phyloP scores from a whole-genome alignment of 768 basidiomycete genomes.

The Hemileccinum rubropunctum region DNA sequence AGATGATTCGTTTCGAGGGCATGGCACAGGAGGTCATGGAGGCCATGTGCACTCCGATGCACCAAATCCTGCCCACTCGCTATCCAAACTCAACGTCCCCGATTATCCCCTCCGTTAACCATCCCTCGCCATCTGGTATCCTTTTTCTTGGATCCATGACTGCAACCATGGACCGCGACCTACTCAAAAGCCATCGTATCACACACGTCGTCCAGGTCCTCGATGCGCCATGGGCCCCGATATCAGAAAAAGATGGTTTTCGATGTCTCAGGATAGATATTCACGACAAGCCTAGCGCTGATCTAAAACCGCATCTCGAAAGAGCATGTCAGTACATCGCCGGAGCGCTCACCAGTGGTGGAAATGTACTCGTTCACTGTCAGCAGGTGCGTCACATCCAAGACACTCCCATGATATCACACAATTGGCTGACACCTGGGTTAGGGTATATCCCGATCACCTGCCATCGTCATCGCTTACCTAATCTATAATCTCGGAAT shows the following conservation, averaged over 20 bases:
- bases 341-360: slow-evolving; percentile 52
- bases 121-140: slow-evolving; percentile 37
- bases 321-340: slow-evolving; percentile 67
- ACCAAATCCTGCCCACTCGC: slow-evolving; percentile 56
- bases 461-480: slow-evolving; percentile 77
- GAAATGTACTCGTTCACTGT: slow-evolving; percentile 75
- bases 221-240: slow-evolving; percentile 62
- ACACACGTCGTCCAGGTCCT: slow-evolving; percentile 65
- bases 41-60: slow-evolving; percentile 86
- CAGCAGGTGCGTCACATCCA: slow-evolving; percentile 62
- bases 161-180: slow-evolving; percentile 53
- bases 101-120: slow-evolving; percentile 15
- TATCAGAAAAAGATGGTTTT: slow-evolving; percentile 42
- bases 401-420: background rate
- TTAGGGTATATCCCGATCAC: slow-evolving; percentile 76
- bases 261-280: slow-evolving; percentile 67
- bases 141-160: slow-evolving; percentile 71
- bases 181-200: slow-evolving; percentile 50
- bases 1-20: slow-evolving; percentile 78
- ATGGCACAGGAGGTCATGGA: slow-evolving; percentile 75
- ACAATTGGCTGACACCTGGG: slow-evolving; percentile 2
- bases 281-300: slow-evolving; percentile 56
- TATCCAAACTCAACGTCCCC: slow-evolving; percentile 19
- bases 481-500: slow-evolving; percentile 73
- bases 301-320: slow-evolving; percentile 68